Conservation (phyloP, 345 rosid genomes). For the Triadica sebifera region DNA sequence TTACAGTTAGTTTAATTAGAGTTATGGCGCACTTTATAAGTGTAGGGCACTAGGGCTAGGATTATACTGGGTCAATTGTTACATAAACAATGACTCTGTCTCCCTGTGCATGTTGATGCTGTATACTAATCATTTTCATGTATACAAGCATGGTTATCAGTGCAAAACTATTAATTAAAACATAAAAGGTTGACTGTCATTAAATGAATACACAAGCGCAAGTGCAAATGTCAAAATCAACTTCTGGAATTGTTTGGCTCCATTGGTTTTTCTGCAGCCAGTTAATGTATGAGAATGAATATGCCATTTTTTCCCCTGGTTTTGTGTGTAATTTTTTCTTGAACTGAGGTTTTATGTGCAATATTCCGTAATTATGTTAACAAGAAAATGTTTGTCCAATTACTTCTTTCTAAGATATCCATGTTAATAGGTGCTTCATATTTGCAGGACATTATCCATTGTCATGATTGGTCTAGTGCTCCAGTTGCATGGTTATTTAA, state of each 20-base stretch:
- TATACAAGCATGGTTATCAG: background rate
- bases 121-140: background rate
- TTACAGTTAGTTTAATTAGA: background rate
- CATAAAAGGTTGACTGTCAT: too few species aligned
- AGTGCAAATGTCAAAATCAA: background rate
- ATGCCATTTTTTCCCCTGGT: background rate
- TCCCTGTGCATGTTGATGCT: background rate
- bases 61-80: background rate
- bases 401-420: background rate
- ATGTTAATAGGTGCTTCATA: constrained; percentile 10
- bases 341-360: too few species aligned
- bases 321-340: too few species aligned
- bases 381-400: background rate
- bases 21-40: background rate
- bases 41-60: background rate
- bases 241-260: constrained; percentile 5
- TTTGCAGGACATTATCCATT: constrained; percentile 89
- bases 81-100: background rate
- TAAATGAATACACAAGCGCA: too few species aligned
- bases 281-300: background rate
- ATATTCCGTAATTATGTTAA: background rate
- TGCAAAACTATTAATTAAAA: background rate
- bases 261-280: background rate
- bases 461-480: constrained; percentile 97
- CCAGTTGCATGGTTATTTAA: constrained; percentile 84